phyloP scores from a whole-genome alignment of 2,329 filamentous ascomycete species.

The Pseudogymnoascus sp. region DNA sequence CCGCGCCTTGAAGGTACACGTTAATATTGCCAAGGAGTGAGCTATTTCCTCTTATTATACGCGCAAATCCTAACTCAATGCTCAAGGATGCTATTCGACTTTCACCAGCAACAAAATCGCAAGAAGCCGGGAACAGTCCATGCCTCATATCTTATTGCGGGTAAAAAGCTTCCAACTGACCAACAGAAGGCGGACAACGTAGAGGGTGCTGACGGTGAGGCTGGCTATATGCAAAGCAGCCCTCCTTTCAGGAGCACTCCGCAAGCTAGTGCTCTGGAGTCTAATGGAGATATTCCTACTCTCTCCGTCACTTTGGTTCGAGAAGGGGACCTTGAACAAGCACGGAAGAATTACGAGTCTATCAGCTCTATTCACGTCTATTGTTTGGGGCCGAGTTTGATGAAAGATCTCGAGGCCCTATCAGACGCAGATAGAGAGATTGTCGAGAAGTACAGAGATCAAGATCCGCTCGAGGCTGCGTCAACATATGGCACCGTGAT shows the following conservation, averaged over 20 bases:
- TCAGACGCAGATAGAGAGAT: constrained; percentile 61
- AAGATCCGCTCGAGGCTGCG: constrained; percentile 50
- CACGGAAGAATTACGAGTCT: constrained; percentile 45
- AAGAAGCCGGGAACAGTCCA: constrained; percentile 68
- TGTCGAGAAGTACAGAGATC: constrained; percentile 42
- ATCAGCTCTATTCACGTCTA: constrained; percentile 79
- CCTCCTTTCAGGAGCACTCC: constrained; percentile 40
- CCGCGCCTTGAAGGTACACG: constrained; percentile 72
- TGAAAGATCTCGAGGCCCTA: constrained; percentile 55
- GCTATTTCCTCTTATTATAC: neutral
- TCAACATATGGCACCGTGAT: constrained; percentile 64
- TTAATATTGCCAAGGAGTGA: constrained; percentile 83
- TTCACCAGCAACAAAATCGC: constrained; percentile 67
- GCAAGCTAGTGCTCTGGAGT: constrained; percentile 40
- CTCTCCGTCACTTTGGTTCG: constrained; percentile 57
- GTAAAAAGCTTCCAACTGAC: constrained; percentile 40
- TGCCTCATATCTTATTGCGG: constrained; percentile 85
- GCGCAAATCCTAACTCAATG: constrained; percentile 10
- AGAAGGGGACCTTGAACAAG: constrained; percentile 60
- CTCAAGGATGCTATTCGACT: constrained; percentile 77
- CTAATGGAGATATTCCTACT: constrained; percentile 31
- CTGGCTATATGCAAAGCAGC: constrained; percentile 56
- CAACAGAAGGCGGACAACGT: neutral
- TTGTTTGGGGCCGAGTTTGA: constrained; percentile 56
- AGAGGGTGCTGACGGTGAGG: constrained; percentile 43